Base-by-base conservation (phyloP, 192 early-diverging fungal genomes). In the Spinellus fusiger region DNA sequence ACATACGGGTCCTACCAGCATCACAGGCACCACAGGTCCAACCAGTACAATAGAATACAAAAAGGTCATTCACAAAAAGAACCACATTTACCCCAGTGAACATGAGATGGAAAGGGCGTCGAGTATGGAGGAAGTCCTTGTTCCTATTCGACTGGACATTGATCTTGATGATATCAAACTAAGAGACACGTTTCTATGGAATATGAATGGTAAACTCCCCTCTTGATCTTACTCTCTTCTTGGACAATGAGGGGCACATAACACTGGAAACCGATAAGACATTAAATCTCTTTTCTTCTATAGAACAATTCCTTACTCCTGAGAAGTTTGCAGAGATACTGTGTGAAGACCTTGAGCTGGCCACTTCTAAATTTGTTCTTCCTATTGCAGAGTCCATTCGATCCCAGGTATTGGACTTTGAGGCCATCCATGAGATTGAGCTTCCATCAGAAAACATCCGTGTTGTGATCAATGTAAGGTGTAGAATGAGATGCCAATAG, bases 131-230 rank as follows among this genome's bases (percentile, higher is more conserved):
- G 93, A 93, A 69, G 68, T 81, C 13, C 67, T 96, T 13, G 90
- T 96, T 1, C 94, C 94, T 6, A 94, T 97, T 29, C 78, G 91
- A 10, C 68, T 97, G n/a, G 93, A 97, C 66, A 68, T 95, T 71
- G 94, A 97, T 72, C 65, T 91, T 0, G 91, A 93, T 40, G 91
- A 91, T 37, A 76, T 87, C 56, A 90, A 90, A 48, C 69, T 95
- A 52, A 80, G 91, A 26, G 94, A 97, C 59, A 80, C 86, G 16
- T 97, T 97, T 72, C 83, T 88, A 23, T 97, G 94, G 94, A 97
- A 97, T 62, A 79, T 93, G 53, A 87, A 94, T 63, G 87, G 86
- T 87, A 70, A 25, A 49, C n/a, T n/a, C n/a, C n/a, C n/a, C n/a
- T n/a, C n/a, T n/a, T n/a, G n/a, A n/a, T n/a, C n/a, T n/a, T n/a